Evolutionary conservation across 805 yeast species (phyloP), one percentile per base, ranked within the genome.

Genomic region (Schizosaccharomyces japonicus): DNA sequence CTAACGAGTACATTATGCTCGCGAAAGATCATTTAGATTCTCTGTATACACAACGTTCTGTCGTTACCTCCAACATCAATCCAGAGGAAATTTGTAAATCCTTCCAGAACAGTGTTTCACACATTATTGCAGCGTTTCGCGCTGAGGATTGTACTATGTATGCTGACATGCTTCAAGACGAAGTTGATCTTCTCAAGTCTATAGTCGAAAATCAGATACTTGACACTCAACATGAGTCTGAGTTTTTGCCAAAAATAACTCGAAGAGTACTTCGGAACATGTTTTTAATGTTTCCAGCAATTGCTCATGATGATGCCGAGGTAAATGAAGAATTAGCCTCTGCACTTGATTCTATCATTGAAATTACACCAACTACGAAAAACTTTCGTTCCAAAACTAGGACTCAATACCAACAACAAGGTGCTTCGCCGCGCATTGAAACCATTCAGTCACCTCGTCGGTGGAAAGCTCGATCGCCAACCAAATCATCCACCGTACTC

Each of bases 121-220:
- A 36, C 26, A 36, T 36, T 2, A 23, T 36, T 13, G 8, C 42
- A 19, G 17, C 42, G 26, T 36, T 36, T 23, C 17, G 23, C 17
- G 42, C 27, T 8, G 42, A 36, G 10, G 42, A 27, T 6, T 25
- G 13, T 11, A 27, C 17, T 36, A 15, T 36, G 28, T 36, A 36
- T 19, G 42, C 42, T 36, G 42, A 36, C 10, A 36, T 36, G 42
- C 26, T 36, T 17, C 42, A 36, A 19, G 42, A 36, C 42, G 42
- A 36, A 6, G 42, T 36, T 4, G 42, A 36, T 36, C 26, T 36
- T 3, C 23, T 36, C 5, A 36, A 36, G n/a, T 36, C 42, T 21
- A 36, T 36, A 7, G 27, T 36, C 23, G 42, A 36, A 36, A 36
- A 36, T 5, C 42, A 36, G 23, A 36, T 36, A 19, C 23, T 36